Base-by-base conservation (phyloP, 2,329 filamentous ascomycete genomes). In the Diatrype stigma region DNA sequence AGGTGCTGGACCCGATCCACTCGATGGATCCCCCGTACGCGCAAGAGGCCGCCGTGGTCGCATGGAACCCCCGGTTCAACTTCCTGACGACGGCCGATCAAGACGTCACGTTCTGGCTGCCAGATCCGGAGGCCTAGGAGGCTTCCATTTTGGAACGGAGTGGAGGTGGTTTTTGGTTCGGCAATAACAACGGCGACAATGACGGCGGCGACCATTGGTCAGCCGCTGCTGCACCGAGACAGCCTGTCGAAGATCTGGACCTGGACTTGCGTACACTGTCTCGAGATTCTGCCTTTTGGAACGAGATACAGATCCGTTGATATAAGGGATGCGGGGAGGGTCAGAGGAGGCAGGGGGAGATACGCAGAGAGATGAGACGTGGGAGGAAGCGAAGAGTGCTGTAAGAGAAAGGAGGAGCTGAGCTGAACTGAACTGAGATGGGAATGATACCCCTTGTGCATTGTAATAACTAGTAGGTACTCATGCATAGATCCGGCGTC, bases 61-160 rank as follows among this genome's bases (percentile, higher is more conserved):
- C 88, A 21, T 94, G 91, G 67, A 97, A 96, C 66, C 94, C 92
- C 23, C 81, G 92, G 46, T 94, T 87, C 70, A 96, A 97, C 69
- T 85, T 96, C 74, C 80, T 97, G 59, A 92, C 90, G 8, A 94
- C 87, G 42, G 94, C 90, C 3, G 92, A 97, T 61, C 87, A 87
- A 63, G 91, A 96, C 49, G 74, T 90, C 53, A 71, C 89, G 19
- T 89, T 92, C 60, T 92, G 88, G 87, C 69, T 89, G 34, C 88
- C 88, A 1, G 87, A 90, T 65, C 80, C 83, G 42, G 76, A 81
- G 60, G 70, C 73, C 7, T 82, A 69, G 55, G 16, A 55, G 23
- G 45, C 26, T 26, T 5, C 26, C 6, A 6, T 30, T 30, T 6
- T 30, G 11, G 12, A 30, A 47, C 49, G 26, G 53, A 52, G 34